Evolutionary conservation across 305 asterid species (phyloP).

Genomic region (Solanum chacoense): DNA sequence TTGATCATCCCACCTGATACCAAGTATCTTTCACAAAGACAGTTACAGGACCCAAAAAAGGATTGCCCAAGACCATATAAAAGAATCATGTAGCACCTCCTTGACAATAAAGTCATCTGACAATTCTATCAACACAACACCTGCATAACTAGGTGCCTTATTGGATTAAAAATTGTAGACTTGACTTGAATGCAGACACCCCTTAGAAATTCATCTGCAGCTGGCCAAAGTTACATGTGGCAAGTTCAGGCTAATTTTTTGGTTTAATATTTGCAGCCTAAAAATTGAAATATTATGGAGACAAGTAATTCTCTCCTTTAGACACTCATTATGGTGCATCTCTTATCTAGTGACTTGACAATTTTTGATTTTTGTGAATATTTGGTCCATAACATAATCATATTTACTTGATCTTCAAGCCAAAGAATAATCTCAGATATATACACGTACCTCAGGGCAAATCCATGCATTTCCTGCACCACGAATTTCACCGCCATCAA

Average conservation of each 20-base stretch:
- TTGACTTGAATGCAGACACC: background rate
- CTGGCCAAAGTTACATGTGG: background rate
- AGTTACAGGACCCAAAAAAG: background rate
- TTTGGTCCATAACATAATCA: background rate
- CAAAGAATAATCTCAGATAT: conserved; percentile 16
- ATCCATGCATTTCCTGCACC: conserved; percentile 99
- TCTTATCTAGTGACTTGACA: background rate
- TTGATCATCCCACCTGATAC: background rate
- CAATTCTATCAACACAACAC: background rate
- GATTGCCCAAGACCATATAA: background rate
- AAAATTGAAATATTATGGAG: background rate
- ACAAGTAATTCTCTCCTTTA: background rate
- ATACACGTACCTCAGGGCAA: conserved; percentile 84
- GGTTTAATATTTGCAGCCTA: background rate
- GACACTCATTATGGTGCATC: background rate
- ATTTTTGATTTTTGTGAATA: background rate
- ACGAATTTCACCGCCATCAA: conserved; percentile 99
- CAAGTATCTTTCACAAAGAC: background rate
- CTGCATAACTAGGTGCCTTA: background rate
- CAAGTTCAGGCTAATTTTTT: background rate
- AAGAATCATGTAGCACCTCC: background rate
- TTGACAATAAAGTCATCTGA: background rate
- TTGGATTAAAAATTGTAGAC: background rate
- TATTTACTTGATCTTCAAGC: conserved; percentile 9
- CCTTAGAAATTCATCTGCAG: background rate